phyloP scores from a whole-genome alignment of 1,139 yeast genomes.

The Suhomyces atakaporum region DNA sequence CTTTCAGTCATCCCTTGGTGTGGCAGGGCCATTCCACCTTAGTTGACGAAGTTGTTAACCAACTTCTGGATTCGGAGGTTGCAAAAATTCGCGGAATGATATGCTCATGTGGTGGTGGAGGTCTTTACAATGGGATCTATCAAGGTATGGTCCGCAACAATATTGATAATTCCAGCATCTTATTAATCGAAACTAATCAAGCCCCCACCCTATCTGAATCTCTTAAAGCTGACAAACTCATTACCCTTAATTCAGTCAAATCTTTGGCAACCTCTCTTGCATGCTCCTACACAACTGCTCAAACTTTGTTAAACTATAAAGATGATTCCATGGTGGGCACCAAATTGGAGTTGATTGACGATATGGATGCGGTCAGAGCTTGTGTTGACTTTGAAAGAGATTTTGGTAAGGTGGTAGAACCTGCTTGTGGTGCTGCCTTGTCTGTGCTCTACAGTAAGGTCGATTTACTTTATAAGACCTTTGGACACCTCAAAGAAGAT shows the following conservation, averaged over 20 bases:
- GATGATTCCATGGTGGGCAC: conserved; percentile 40
- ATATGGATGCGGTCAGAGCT: conserved; percentile 55
- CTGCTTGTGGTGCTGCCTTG: conserved; percentile 76
- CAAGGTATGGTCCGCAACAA: conserved; percentile 51
- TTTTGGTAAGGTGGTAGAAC: conserved; percentile 58
- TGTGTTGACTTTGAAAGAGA: conserved; percentile 51
- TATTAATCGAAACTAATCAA: conserved; percentile 55
- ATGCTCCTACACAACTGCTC: conserved; percentile 53
- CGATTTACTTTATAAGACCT: conserved; percentile 31
- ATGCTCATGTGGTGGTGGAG: conserved; percentile 78
- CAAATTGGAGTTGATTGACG: conserved; percentile 50
- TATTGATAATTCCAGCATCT: conserved; percentile 20
- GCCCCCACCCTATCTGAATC: conserved; percentile 59
- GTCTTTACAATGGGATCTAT: conserved; percentile 64
- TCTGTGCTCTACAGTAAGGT: conserved; percentile 48
- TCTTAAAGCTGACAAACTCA: conserved; percentile 44
- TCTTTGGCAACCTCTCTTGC: conserved; percentile 66
- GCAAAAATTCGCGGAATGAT: conserved; percentile 56
- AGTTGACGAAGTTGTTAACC: conserved; percentile 55
- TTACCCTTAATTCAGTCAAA: conserved; percentile 46
- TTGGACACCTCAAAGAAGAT: conserved; percentile 37
- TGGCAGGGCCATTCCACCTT: conserved; percentile 72
- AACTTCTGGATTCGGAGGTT: conserved; percentile 27
- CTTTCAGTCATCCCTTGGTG: conserved; percentile 61
- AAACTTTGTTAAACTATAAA: conserved; percentile 43